phyloP scores from a whole-genome alignment of 2,329 filamentous ascomycete species.

The Ustilaginoidea virens region DNA sequence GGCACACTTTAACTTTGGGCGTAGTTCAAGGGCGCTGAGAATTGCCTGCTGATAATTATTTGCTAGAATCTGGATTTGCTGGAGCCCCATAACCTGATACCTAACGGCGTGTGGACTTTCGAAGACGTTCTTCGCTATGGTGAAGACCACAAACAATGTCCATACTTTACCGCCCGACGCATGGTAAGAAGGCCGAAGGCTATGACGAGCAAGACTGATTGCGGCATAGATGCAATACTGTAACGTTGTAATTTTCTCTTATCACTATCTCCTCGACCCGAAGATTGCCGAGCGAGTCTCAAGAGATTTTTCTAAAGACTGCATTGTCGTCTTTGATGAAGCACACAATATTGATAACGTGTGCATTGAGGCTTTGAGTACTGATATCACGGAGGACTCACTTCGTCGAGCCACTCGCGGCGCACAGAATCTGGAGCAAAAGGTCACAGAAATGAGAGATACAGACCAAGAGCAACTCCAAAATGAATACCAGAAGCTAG shows the following conservation, averaged over 20 bases:
- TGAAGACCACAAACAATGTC: conserved; percentile 91
- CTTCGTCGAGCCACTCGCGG: conserved; percentile 80
- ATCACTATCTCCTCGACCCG: conserved; percentile 92
- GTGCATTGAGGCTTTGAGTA: conserved; percentile 93
- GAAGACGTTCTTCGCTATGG: conserved; percentile 81
- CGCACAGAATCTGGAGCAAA: conserved; percentile 78
- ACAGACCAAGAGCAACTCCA: conserved; percentile 90
- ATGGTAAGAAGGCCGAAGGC: conserved; percentile 47
- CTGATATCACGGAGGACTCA: conserved; percentile 91
- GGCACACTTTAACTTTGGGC: too few relatives aligned
- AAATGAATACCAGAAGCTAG: conserved; percentile 87
- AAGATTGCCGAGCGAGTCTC: conserved; percentile 96
- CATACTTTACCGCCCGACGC: conserved; percentile 86
- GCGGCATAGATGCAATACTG: conserved; percentile 75
- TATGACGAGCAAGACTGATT: conserved; percentile 4
- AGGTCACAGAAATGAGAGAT: conserved; percentile 88
- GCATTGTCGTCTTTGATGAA: conserved; percentile 96
- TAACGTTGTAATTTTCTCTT: conserved; percentile 99
- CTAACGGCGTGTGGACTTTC: conserved; percentile 89
- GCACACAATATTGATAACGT: conserved; percentile 99
- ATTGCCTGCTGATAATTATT: background rate
- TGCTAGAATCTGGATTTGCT: conserved; percentile 75
- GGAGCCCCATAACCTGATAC: conserved; percentile 87
- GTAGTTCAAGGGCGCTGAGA: background rate
- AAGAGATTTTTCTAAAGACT: conserved; percentile 91